phyloP scores from a whole-genome alignment of 257 asterid genomes.

The Cinchona pubescens region DNA sequence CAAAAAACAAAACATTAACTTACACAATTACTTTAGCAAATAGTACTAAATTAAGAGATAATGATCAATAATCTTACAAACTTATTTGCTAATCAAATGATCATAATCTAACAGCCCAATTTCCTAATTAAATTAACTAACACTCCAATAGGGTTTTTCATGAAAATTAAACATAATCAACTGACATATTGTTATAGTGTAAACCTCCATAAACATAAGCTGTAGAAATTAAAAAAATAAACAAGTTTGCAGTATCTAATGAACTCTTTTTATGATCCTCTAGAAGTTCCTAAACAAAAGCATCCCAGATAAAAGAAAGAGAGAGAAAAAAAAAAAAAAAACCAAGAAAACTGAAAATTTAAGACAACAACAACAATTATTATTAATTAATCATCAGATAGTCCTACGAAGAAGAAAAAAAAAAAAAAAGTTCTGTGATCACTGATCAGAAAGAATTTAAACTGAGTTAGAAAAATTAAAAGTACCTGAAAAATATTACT shows the following conservation, averaged over 20 bases:
- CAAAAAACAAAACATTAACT: neutral
- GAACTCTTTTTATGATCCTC: too few species aligned
- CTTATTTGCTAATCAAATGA: too few species aligned
- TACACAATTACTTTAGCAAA: too few species aligned
- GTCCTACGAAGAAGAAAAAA: too few species aligned
- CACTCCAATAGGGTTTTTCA: neutral
- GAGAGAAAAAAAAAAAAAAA: neutral
- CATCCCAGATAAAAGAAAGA: neutral
- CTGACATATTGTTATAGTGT: too few species aligned
- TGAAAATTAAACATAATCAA: neutral
- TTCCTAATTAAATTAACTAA: neutral
- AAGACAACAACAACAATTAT: neutral
- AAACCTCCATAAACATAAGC: too few species aligned
- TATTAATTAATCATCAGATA: constrained; percentile 5
- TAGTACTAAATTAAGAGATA: too few species aligned
- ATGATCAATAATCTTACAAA: too few species aligned
- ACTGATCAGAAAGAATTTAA: constrained; percentile 14
- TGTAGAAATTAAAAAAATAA: too few species aligned
- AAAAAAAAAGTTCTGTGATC: too few species aligned
- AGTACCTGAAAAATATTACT: constrained; percentile 33
- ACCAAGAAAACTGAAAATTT: neutral
- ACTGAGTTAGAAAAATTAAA: constrained; percentile 6
- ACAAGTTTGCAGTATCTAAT: too few species aligned
- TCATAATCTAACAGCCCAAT: neutral
- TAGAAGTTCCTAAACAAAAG: neutral